Evolutionary conservation across 2,329 filamentous ascomycete genomes (phyloP), one percentile per base, ranked within the genome.

Genomic region (Meredithiella fracta): DNA sequence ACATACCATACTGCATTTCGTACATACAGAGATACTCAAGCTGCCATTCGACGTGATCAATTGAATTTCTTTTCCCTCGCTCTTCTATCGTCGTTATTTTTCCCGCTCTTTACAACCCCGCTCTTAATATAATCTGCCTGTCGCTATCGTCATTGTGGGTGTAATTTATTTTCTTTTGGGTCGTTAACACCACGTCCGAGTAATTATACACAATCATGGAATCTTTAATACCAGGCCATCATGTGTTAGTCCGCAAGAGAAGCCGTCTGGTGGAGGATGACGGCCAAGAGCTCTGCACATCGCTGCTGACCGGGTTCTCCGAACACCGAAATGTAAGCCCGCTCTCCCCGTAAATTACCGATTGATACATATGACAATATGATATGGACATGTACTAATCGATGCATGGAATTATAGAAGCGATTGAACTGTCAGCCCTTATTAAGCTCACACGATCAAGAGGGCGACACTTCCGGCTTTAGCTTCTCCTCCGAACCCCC

Each of bases 401-500:
- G 25, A 40, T n/a, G 6, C 25, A 40, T 34, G 14, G 14, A 47
- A 29, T 9, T 15, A 29, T 49, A 59, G 58, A 59, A 59, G 25
- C 54, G 58, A n/a, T 31, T 54, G n/a, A 56, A 59, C 26, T 59
- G 54, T 29, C 58, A 56, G 40, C 54, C 51, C 9, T 20, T 51
- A 8, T n/a, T 49, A 14, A 42, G 42, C n/a, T 37, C 26, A n/a
- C 54, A 50, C 3, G 38, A 40, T 15, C 31, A 42, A 22, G 20
- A 23, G 51, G 38, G 14, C 29, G 26, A 53, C 20, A 22, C 25
- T 26, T 51, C 51, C 14, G 42, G 31, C 14, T 55, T 55, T 31
- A 40, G 51, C 9, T 59, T 59, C 42, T 49, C 40, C 38, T 31
- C 47, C 20, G 20, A 42, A 5, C 50, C 54, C 34, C 64, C 75